phyloP scores from a whole-genome alignment of 371 early-diverging fungal species.

The Funneliformis caledonium region DNA sequence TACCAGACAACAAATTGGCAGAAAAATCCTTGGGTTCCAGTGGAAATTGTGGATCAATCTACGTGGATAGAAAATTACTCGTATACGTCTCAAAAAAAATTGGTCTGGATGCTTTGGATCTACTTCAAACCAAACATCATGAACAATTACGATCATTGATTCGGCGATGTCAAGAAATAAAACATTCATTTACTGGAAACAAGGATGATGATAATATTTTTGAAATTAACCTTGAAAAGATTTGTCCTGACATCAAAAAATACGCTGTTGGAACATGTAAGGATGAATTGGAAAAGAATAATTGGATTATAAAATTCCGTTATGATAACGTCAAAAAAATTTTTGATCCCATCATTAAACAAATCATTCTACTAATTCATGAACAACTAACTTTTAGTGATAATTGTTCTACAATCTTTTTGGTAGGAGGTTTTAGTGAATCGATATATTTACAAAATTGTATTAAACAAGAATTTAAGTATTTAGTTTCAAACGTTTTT shows the following conservation, averaged over 20 bases:
- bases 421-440: constrained; percentile 60
- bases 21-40: constrained; percentile 59
- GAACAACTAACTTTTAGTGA: constrained; percentile 30
- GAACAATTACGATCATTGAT: constrained; percentile 14
- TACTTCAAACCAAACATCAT: not conserved
- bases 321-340: constrained; percentile 38
- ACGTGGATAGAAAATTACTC: constrained; percentile 57
- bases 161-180: constrained; percentile 8
- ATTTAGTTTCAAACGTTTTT: not conserved
- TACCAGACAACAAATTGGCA: constrained; percentile 48
- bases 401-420: constrained; percentile 41
- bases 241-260: not conserved
- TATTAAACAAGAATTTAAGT: constrained; percentile 47
- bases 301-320: constrained; percentile 18
- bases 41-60: constrained; percentile 60
- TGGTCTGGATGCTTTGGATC: constrained; percentile 10
- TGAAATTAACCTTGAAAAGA: constrained; percentile 7
- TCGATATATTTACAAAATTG: constrained; percentile 52
- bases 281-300: constrained; percentile 4
- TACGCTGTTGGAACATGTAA: not conserved
- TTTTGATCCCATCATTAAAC: constrained; percentile 47
- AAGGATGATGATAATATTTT: not conserved
- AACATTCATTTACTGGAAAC: constrained; percentile 14
- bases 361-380: constrained; percentile 43
- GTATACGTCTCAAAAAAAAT: constrained; percentile 46